Evolutionary conservation across 768 basidiomycete species (phyloP), one percentile per base, ranked within the genome.

Genomic region (Suillus weaverae): DNA sequence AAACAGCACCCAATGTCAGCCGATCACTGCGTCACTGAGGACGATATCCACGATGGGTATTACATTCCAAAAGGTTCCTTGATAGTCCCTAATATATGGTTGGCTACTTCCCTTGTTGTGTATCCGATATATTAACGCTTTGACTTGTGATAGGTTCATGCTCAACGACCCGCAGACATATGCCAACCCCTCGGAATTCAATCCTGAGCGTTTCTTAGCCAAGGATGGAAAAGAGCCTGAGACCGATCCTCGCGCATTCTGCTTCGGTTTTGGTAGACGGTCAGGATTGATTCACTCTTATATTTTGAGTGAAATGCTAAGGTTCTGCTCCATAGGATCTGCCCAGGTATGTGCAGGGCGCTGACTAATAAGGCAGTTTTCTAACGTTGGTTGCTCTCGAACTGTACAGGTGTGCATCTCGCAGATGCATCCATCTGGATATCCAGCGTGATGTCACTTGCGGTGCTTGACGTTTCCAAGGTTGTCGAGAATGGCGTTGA

Each of bases 141-240:
- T 5, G 4, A 53, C 11, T 32, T 48, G 4, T 1, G 16, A 46
- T 61, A 87, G 87, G 86, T 75, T 73, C n/a, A 83, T 88, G 72
- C 73, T 85, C 1, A 83, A 83, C 54, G 82, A 89, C 70, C 79
- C 80, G 2, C 71, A 77, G 7, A 73, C 55, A 5, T 80, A 81
- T 62, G 70, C 73, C 8, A 70, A 78, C 53, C 79, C 80, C 2
- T 44, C 50, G 1, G 64, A 50, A 2, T 80, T 80, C 63, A 68
- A 66, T 3, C 79, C 80, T 7, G 80, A 80, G 36, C 72, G 79
- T 14, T 80, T 70, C 59, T 68, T 77, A 0, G 9, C 18, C 51
- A 32, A 53, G 18, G 51, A 53, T 33, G 71, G 74, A 0, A 56
- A 67, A 0, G 64, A 32, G 2, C 67, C 73, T 0, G 67, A 72